Evolutionary conservation across 2,329 filamentous ascomycete species (phyloP), one percentile per base, ranked within the genome.

Genomic region (Arthrobotrys sphaeroides): DNA sequence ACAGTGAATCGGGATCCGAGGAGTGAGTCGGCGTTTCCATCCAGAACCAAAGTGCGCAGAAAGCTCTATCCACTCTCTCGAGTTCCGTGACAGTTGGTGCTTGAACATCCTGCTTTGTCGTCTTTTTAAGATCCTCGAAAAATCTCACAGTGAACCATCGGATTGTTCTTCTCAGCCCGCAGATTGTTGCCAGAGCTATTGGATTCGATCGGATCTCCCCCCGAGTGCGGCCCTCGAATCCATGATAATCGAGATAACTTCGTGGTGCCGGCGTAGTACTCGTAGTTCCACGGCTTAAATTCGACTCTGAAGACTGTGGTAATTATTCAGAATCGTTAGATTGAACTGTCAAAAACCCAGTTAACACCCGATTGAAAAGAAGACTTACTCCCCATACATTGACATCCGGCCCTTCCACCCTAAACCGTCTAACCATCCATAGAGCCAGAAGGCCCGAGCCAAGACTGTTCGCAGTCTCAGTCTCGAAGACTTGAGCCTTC

Each of bases 61-160:
- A 65, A 10, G 60, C 60, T 26, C 18, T n/a, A 5, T 65, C 42
- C 13, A 65, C 24, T 13, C 42, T 22, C 2, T 3, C 2, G 7
- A 65, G 18, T 20, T 65, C 60, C 18, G 26, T 12, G 7, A 5
- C 18, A 6, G 42, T 65, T 13, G 60, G 60, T 31, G 12, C 12
- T 4, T 3, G 5, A n/a, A n/a, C n/a, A n/a, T n/a, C n/a, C n/a
- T n/a, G n/a, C n/a, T n/a, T n/a, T n/a, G n/a, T n/a, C n/a, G n/a
- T n/a, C 2, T 18, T 31, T 13, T 53, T 22, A 13, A 1, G 31
- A 6, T 55, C 4, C 10, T 53, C n/a, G 10, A 55, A 53, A 33
- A 65, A 65, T n/a, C 18, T 6, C n/a, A 36, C 5, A 12, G 61
- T 42, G n/a, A 65, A 53, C 61, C 61, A 65, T 22, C 43, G 31